Evolutionary conservation across 129 eudicot species (phyloP), one percentile per base, ranked within the genome.

Genomic region (Artemisia argyi): DNA sequence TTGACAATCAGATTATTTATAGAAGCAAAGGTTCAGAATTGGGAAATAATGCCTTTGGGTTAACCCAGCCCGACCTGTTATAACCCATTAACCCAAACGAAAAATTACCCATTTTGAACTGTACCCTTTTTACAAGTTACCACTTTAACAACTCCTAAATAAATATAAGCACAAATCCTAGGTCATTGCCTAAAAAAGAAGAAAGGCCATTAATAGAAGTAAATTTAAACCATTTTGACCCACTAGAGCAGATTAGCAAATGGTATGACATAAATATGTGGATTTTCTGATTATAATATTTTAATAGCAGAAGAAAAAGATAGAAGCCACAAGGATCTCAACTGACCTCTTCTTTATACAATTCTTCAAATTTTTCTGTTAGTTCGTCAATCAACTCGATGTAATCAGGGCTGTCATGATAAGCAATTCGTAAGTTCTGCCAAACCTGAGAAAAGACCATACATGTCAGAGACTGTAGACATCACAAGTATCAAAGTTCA

Each of bases 271-370:
- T 58, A 59, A n/a, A 57, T 46, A 15, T 61, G 59, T 2, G 44
- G 30, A 26, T 56, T 46, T 55, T 59, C 69, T 17, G 58, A 18
- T 50, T 39, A 22, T 22, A 39, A 39, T 39, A 1, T 5, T 5
- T 7, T 28, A 28, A 57, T 14, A 66, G 57, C 20, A 56, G 19
- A 61, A 4, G 2, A 28, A 61, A 39, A 61, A 15, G 5, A 61
- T 28, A 54, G 51, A 39, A 53, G 24, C 28, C 48, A 51, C 32
- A 44, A 24, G 59, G 49, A 67, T 46, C 39, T 65, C 59, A 61
- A 73, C 85, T 68, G 65, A 93, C 99, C 97, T 95, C 99, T 80
- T 88, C 79, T 73, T 88, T 85, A 55, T 91, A 95, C 49, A 86
- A 69, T 32, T 74, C 86, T 77, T 88, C 96, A 74, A 91, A 95